A percentile compares a stretch with the other conserved stretches of the same genome.
Evolutionary conservation across 176 grass and related monocot species (phyloP).

Genomic region (Chrysopogon serrulatus): DNA sequence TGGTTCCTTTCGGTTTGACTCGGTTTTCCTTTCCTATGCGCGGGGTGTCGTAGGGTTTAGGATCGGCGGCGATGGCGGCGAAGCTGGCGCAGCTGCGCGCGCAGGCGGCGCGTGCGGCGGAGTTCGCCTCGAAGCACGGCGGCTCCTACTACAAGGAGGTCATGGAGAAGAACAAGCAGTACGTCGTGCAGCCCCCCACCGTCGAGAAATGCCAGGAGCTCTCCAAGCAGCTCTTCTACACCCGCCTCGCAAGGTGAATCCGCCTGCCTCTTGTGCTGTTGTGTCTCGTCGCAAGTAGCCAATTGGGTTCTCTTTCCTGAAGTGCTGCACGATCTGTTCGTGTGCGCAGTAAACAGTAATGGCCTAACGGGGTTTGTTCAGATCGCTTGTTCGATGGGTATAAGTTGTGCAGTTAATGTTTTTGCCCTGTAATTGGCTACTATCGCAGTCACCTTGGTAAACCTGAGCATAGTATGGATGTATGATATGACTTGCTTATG

Average conservation of each 20-base stretch:
- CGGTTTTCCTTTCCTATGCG: neutral
- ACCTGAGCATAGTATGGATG: neutral
- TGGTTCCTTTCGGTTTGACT: neutral
- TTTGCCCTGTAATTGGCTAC: neutral
- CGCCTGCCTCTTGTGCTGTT: neutral
- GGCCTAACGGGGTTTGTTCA: neutral
- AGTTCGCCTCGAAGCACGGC: slow-evolving; percentile 57
- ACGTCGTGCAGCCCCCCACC: slow-evolving; percentile 75
- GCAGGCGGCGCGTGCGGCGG: slow-evolving; percentile 57
- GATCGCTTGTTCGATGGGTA: neutral
- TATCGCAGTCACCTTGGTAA: neutral
- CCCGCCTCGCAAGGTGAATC: slow-evolving; percentile 76
- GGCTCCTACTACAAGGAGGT: slow-evolving; percentile 66
- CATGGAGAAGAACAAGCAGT: slow-evolving; percentile 91
- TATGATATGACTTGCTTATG: neutral
- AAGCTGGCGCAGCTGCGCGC: slow-evolving; percentile 66
- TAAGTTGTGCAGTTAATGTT: neutral
- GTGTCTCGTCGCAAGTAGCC: neutral
- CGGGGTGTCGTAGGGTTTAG: slow-evolving; percentile 17
- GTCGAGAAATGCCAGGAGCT: slow-evolving; percentile 85
- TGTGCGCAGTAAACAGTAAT: neutral
- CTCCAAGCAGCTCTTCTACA: slow-evolving; percentile 96
- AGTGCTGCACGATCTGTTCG: slow-evolving; percentile 2
- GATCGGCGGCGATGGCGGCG: slow-evolving; percentile 57
- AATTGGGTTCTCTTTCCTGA: neutral